Conservation (phyloP, 2,329 filamentous ascomycete species). For the Phaeosphaeria sp. region DNA sequence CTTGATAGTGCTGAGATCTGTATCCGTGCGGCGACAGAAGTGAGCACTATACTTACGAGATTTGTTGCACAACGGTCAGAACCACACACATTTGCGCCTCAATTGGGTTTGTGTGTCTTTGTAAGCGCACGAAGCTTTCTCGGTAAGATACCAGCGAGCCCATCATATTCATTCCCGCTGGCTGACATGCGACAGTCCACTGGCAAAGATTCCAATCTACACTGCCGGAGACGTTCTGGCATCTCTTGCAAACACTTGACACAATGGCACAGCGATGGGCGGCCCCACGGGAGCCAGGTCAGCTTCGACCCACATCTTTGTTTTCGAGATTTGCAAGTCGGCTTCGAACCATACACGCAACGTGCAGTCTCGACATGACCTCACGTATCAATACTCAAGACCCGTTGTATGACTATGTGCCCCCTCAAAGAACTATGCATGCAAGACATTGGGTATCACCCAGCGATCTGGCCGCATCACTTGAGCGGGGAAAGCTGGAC, state of each 20-base stretch:
- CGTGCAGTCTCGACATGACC: not conserved
- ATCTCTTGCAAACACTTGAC: not conserved
- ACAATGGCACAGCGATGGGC: not conserved
- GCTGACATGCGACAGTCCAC: not conserved
- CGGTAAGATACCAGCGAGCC: not conserved
- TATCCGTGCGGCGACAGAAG: not conserved
- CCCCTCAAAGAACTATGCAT: not conserved
- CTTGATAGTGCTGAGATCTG: constrained; percentile 2
- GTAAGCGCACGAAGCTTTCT: constrained; percentile 6
- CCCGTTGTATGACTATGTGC: not conserved
- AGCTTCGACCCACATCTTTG: not conserved
- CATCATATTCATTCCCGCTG: not conserved
- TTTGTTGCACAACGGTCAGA: not conserved
- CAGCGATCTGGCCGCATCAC: not conserved
- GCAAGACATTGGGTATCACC: not conserved
- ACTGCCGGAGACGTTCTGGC: not conserved
- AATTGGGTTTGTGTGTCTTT: constrained; percentile 10
- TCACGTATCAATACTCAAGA: not conserved
- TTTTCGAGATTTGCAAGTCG: not conserved
- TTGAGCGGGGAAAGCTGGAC: not conserved
- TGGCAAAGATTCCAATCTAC: not conserved
- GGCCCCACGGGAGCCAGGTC: too few relatives aligned
- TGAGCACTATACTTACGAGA: constrained; percentile 1
- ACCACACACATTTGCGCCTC: not conserved
- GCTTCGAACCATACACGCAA: not conserved